These are phyloP conservation scores for Trypanosoma lewisi DNA, from an alignment of 208 protist species.

Conservation along the genomic window DNA sequence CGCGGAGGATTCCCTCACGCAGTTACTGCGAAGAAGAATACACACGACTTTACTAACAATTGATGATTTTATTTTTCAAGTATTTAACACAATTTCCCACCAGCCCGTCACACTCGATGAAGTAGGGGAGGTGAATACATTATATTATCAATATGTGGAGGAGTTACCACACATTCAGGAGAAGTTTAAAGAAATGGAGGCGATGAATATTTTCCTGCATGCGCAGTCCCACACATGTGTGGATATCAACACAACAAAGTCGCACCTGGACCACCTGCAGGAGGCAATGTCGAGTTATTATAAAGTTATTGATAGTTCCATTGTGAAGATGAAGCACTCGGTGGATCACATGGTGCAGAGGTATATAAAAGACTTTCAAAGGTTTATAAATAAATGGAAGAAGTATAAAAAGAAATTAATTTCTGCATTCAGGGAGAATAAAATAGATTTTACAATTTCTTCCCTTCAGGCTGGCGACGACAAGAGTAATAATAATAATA, in stretches of 20 bases:
- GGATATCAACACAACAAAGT: constrained; percentile 77
- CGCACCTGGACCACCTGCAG: constrained; percentile 91
- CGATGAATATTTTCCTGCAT: constrained; percentile 85
- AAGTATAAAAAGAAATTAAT: constrained; percentile 83
- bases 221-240: constrained; percentile 67
- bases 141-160: constrained; percentile 61
- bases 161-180: constrained; percentile 58
- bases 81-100: constrained; percentile 85
- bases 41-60: constrained; percentile 65
- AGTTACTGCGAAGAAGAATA: constrained; percentile 77
- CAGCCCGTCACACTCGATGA: constrained; percentile 94
- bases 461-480: no score
- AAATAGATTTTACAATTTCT: constrained; percentile 53
- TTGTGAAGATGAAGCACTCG: constrained; percentile 83
- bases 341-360: constrained; percentile 85
- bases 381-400: constrained; percentile 88
- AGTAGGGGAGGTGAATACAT: constrained; percentile 84
- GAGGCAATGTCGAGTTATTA: constrained; percentile 89
- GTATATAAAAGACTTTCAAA: constrained; percentile 85
- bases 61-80: constrained; percentile 85
- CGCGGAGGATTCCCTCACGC: constrained; percentile 88
- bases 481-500: no score
- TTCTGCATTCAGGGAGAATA: constrained; percentile 60
- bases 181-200: constrained; percentile 74
- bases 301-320: constrained; percentile 88